Evolutionary conservation across 345 rosid genomes (phyloP), one percentile per base, ranked within the genome.

Genomic region (Dimocarpus longan): DNA sequence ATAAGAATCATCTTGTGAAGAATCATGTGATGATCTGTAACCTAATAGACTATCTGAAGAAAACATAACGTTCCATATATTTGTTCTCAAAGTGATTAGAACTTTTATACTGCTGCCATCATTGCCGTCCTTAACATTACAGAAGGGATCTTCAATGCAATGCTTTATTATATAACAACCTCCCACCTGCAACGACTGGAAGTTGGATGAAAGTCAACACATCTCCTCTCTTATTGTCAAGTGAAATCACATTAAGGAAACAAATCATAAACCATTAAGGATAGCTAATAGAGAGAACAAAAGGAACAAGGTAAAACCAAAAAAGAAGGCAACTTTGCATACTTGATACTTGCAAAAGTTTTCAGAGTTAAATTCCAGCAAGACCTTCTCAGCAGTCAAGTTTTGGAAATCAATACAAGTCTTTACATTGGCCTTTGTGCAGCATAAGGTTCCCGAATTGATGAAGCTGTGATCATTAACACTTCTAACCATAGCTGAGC

Each of bases 121-220:
- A 77, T 77, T 71, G 63, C 59, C 74, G 75, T 82, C 84, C 77
- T 85, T 80, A 73, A 82, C 52, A 22, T 73, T 62, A 80, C 91
- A 88, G 48, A 88, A 80, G 73, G 87, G 78, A 80, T 88, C 93
- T 77, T 87, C 89, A 32, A 42, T 26, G 39, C 70, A 71, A 75
- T 91, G 93, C 78, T 87, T 93, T 78, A 88, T 80, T 66, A 92
- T 80, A 84, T 93, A 93, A 83, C 80, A 91, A 70, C 86, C 79
- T 52, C 93, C 99, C 82, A 93, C 89, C 89, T 91, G 91, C 88
- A 95, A 83, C 37, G 54, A 72, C 97, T 93, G 93, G 80, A 85
- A 83, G 50, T 80, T 21, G 78, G 66, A 79, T 81, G 62, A 63
- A 80, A 57, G 83, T 82, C 16, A 75, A 65, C 46, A 59, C 2